Base-by-base conservation (phyloP, 1,284 basidiomycete species). In the Rhizoctonia solani region DNA sequence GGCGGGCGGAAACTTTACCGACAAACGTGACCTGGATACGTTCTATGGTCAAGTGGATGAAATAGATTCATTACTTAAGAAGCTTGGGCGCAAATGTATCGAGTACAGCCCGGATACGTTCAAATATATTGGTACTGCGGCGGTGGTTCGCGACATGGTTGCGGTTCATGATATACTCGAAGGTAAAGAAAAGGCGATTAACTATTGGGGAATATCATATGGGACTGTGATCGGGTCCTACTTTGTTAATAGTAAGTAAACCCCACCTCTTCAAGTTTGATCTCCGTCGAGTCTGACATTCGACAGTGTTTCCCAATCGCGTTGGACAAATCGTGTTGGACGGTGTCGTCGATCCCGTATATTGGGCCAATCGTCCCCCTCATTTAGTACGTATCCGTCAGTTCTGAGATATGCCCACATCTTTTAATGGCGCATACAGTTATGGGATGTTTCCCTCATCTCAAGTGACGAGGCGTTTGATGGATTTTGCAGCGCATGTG, bases 151-250 rank as follows among this genome's bases (percentile, higher is more conserved):
- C 11, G 66, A 68, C 55, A 68, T 68, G 66, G 46, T 68, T 6
- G 41, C 54, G 1, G 30, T 68, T 13, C 39, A 55, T 13, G 66
- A 68, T 27, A 29, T 34, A 5, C 30, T 68, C 13, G 66, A 68
- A 41, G 47, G 66, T 19, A 23, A n/a, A 4, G 42, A 52, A 2
- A 46, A 37, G 23, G 52, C 52, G 9, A 34, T 69, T n/a, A 23
- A 69, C 30, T 69, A 69, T 32, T 69, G 68, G 68, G 68, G 68
- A n/a, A n/a, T 66, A 23, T 59, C 56, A 44, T 59, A 68, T n/a
- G 66, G 66, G 19, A 68, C 66, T 2, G 44, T 68, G 3, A 59
- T 68, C 29, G 66, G 66, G 5, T 27, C 37, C 3, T 68, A 68
- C 37, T 68, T 68, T 32, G 55, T 68, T 8, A 68, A 68, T 27